Conservation (phyloP, 345 rosid genomes). For the Eucalyptus coolabah region DNA sequence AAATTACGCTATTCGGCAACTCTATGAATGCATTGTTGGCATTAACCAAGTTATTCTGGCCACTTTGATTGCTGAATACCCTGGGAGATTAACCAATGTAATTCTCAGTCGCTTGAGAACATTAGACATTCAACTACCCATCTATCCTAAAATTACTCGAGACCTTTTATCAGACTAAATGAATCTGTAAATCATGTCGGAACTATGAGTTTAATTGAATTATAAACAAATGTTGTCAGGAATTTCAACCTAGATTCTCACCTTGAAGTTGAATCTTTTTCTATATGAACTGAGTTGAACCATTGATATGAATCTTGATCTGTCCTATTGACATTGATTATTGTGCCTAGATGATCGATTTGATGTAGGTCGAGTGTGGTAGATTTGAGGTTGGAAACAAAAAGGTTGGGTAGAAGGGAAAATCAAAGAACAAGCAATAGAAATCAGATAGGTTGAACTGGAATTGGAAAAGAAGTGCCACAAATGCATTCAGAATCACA, state of each 20-base stretch:
- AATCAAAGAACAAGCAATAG: not conserved
- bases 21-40: not conserved
- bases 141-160: not conserved
- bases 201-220: not conserved
- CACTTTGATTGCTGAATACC: not conserved
- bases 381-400: not conserved
- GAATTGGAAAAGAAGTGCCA: not conserved
- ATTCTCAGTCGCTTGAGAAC: not conserved
- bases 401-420: not conserved
- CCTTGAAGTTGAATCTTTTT: not conserved
- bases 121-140: not conserved
- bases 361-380: not conserved
- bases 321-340: not conserved
- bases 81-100: not conserved
- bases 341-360: not conserved
- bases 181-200: not conserved
- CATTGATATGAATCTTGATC: not conserved
- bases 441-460: not conserved
- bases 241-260: not conserved
- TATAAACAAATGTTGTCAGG: not conserved
- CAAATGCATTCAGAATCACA: not conserved
- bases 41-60: not conserved
- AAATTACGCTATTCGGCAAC: not conserved
- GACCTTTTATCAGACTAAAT: not conserved
- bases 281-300: not conserved